A percentile compares a stretch with the other conserved stretches of the same genome.
Conservation (phyloP, 2,329 filamentous ascomycete species). For the Cercospora beticola region DNA sequence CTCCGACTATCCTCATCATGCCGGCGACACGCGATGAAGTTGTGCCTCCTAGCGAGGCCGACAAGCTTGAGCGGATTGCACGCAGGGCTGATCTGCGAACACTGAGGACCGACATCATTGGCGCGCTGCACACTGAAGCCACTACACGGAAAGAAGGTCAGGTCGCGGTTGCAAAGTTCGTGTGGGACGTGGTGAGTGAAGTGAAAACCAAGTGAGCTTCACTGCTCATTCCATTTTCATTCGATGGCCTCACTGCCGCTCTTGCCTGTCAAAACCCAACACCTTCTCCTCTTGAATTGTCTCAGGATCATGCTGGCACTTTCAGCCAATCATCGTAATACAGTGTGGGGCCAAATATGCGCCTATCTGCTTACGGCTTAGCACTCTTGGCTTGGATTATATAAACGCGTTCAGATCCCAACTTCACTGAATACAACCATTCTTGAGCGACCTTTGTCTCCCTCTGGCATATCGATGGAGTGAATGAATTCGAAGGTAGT, state of each 20-base stretch:
- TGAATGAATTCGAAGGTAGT: background rate
- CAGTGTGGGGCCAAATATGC: background rate
- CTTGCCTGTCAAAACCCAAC: background rate
- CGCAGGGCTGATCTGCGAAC: constrained; percentile 39
- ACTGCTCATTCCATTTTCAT: background rate
- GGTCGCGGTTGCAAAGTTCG: constrained; percentile 36
- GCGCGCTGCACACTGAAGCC: constrained; percentile 53
- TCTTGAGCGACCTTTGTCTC: background rate
- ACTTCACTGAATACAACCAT: background rate
- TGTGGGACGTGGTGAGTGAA: constrained; percentile 12
- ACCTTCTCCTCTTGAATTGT: background rate
- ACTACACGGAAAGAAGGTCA: constrained; percentile 46
- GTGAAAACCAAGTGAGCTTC: background rate
- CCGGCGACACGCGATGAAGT: constrained; percentile 58
- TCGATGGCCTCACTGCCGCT: background rate
- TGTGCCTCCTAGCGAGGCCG: constrained; percentile 59
- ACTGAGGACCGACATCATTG: constrained; percentile 42
- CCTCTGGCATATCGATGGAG: background rate
- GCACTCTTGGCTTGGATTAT: background rate
- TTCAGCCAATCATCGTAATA: background rate
- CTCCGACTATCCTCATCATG: constrained; percentile 51
- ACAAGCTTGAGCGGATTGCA: constrained; percentile 51
- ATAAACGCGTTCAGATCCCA: background rate
- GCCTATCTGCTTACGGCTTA: background rate
- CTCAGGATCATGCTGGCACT: background rate